phyloP scores from a whole-genome alignment of 495 filamentous ascomycete genomes.

The Tuber brumale region DNA sequence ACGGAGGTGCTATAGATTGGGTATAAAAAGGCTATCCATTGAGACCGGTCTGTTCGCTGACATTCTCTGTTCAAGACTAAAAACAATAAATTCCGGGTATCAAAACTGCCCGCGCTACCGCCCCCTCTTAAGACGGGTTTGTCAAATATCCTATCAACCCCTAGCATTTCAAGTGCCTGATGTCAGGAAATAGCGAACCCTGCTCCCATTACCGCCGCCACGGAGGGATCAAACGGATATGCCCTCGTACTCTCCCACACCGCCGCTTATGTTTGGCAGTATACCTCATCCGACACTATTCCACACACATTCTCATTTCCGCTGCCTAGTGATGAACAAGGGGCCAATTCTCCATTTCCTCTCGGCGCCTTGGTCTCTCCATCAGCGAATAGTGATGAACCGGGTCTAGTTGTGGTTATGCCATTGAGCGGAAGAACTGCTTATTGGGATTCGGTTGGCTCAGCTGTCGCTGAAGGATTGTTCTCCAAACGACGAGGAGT shows the following conservation, averaged over 20 bases:
- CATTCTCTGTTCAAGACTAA: conserved; percentile 55
- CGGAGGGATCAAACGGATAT: conserved; percentile 56
- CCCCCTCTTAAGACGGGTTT: conserved; percentile 56
- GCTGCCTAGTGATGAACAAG: conserved; percentile 54
- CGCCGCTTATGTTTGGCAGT: conserved; percentile 84
- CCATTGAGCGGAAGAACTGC: conserved; percentile 74
- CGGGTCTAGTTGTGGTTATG: conserved; percentile 77
- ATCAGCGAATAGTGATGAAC: conserved; percentile 63
- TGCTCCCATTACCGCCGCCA: conserved; percentile 38
- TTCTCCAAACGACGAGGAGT: conserved; percentile 49
- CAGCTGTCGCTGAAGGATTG: conserved; percentile 39
- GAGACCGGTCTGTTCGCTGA: conserved; percentile 17
- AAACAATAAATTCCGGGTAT: conserved; percentile 79
- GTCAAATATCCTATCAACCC: conserved; percentile 34
- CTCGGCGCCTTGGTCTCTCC: conserved; percentile 71
- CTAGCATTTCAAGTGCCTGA: conserved; percentile 26
- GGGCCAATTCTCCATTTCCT: conserved; percentile 61
- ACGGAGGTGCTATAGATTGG: conserved; percentile 36
- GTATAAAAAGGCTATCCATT: conserved; percentile 16
- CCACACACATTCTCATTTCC: conserved; percentile 67
- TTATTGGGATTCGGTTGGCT: conserved; percentile 83
- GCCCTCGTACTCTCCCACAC: conserved; percentile 72
- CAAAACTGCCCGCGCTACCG: conserved; percentile 73
- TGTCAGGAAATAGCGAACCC: conserved; percentile 16
- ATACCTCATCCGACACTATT: conserved; percentile 57